Conservation (phyloP, 2,329 filamentous ascomycete genomes). For the Sporothrix schenckii region DNA sequence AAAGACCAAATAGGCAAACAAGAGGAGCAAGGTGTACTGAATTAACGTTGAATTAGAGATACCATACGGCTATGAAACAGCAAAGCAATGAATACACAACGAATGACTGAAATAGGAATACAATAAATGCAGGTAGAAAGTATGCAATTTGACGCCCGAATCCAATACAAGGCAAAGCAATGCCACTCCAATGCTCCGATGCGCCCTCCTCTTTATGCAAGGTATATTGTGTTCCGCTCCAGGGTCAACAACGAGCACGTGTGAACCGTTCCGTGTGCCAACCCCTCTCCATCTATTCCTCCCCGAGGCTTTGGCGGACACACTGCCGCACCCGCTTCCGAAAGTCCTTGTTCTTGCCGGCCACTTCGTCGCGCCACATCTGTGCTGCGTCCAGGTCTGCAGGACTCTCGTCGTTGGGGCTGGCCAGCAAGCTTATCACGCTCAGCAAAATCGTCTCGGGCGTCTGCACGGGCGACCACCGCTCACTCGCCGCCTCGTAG, state of each 20-base stretch:
- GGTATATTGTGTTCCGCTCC: neutral
- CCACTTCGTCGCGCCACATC: slow-evolving; percentile 78
- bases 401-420: slow-evolving; percentile 92
- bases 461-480: slow-evolving; percentile 93
- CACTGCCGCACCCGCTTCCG: slow-evolving; percentile 75
- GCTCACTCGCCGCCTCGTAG: slow-evolving; percentile 86
- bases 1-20: neutral
- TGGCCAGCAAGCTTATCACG: slow-evolving; percentile 88
- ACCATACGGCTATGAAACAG: slow-evolving; percentile 2
- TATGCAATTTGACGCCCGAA: neutral
- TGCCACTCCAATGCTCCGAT: slow-evolving; percentile 23
- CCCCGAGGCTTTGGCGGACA: slow-evolving; percentile 79
- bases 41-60: neutral
- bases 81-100: neutral
- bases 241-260: neutral
- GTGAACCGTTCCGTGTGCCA: neutral
- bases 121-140: neutral
- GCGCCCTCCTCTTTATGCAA: slow-evolving; percentile 21
- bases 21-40: no score
- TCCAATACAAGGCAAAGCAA: neutral
- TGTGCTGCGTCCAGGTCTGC: slow-evolving; percentile 93
- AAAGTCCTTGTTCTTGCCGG: slow-evolving; percentile 68
- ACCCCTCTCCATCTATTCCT: slow-evolving; percentile 53
- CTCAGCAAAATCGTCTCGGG: slow-evolving; percentile 91
- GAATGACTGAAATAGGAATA: neutral